Percentiles rank a stretch among this genome's conserved stretches.
These are phyloP conservation scores for Hypoxylon cercidicola DNA, from an alignment of 495 filamentous ascomycete species.

Conservation along the genomic window DNA sequence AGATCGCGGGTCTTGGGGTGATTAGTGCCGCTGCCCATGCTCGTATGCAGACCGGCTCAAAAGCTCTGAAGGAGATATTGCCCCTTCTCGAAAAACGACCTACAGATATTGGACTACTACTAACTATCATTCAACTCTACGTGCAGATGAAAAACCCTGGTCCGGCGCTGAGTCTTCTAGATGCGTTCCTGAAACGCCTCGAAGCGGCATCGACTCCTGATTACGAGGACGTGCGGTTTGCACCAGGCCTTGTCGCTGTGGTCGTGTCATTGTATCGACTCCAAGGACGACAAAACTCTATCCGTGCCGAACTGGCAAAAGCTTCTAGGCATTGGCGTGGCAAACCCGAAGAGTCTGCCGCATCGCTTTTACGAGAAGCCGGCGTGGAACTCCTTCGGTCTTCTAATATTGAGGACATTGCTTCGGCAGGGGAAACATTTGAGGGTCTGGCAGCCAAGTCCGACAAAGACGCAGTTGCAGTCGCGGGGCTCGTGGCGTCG, in stretches of 20 bases:
- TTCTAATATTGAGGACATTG: conserved; percentile 69
- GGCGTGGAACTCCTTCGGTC: conserved; percentile 83
- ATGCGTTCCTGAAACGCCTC: conserved; percentile 77
- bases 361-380: conserved; percentile 78
- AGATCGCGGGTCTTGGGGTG: conserved; percentile 73
- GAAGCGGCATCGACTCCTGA: conserved; percentile 69
- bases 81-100: conserved; percentile 80
- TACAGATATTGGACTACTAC: conserved; percentile 81
- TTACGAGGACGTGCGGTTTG: conserved; percentile 75
- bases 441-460: conserved; percentile 69
- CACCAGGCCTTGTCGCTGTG: conserved; percentile 86
- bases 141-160: conserved; percentile 77
- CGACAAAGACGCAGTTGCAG: conserved; percentile 69
- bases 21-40: conserved; percentile 83
- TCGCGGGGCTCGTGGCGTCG: conserved; percentile 86
- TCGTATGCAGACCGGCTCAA: conserved; percentile 69
- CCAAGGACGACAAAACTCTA: conserved; percentile 79
- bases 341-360: conserved; percentile 56
- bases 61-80: conserved; percentile 77
- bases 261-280: conserved; percentile 82
- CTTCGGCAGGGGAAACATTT: conserved; percentile 79
- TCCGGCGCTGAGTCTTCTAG: conserved; percentile 78
- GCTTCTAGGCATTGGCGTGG: conserved; percentile 83
- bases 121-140: conserved; percentile 88
- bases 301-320: conserved; percentile 76